Base-by-base conservation (phyloP, 768 basidiomycete species). In the Mycena epipterygia region DNA sequence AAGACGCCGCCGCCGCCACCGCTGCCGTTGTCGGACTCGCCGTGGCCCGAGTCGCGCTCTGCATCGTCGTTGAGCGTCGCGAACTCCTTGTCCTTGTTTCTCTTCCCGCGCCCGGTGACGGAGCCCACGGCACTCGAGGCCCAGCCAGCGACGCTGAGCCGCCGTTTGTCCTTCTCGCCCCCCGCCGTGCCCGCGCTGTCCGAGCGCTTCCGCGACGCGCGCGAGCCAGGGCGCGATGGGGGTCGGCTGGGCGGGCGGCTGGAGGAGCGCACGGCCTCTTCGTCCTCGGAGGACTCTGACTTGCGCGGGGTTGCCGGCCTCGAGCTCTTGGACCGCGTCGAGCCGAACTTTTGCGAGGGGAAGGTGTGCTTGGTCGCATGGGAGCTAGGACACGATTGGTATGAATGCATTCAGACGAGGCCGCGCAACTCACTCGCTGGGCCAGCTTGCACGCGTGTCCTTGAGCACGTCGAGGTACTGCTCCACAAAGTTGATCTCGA, bases 401-500 rank as follows among this genome's bases (percentile, higher is more conserved):
- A n/a, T 70, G 21, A 44, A 6, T 23, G 16, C 21, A 8, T 3
- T 48, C 19, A 44, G 42, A 48, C 71, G 62, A 19, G 62, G 64
- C 8, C 37, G 60, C n/a, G n/a, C n/a, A n/a, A 82, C 88, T 59
- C 68, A 94, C 93, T 86, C 86, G 66, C 88, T 85, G 46, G 86
- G 84, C 95, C 95, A 97, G 12, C 86, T 85, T 0, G 82, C 80
- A 75, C 88, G 91, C 55, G 91, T 88, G 35, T 94, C 93, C 51
- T 87, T 85, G 74, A 98, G 79, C 13, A 93, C 88, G n/a, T 91
- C 90, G 21, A 90, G 80, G 75, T 94, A 93, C 68, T 92, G 88
- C 69, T 88, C 87, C 21, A 91, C 91, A 74, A 91, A 97, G 58
- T 90, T 89, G 52, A 92, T 80, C 74, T 97, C 92, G 14, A 89